These are phyloP conservation scores for Dacryopinax primogenitus DNA, from an alignment of 768 basidiomycete species.

Conservation along the genomic window DNA sequence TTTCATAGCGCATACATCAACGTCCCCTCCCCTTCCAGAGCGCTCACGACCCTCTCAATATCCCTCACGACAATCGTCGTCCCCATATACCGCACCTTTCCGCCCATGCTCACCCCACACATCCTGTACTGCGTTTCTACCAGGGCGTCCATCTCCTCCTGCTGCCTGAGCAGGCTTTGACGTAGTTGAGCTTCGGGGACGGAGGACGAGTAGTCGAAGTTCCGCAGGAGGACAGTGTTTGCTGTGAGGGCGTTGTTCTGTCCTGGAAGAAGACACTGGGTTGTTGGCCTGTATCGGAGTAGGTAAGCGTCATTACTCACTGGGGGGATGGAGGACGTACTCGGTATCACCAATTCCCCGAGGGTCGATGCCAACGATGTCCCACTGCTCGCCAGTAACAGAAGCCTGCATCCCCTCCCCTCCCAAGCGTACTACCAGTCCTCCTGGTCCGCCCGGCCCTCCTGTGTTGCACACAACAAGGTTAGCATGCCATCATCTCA, in stretches of 20 bases:
- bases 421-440: too few relatives aligned
- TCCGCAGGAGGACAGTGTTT: constrained; percentile 11
- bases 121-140: constrained; percentile 12
- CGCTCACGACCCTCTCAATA: not conserved
- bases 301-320: not conserved
- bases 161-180: constrained; percentile 8
- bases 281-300: not conserved
- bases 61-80: constrained; percentile 10
- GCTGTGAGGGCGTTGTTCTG: constrained; percentile 5
- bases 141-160: constrained; percentile 6
- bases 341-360: constrained; percentile 16
- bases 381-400: too few relatives aligned
- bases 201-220: constrained; percentile 11
- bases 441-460: too few relatives aligned
- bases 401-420: too few relatives aligned
- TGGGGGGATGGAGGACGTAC: not conserved
- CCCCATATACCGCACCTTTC: constrained; percentile 18
- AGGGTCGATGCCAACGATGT: too few relatives aligned
- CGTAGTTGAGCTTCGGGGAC: constrained; percentile 9
- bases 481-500: not conserved
- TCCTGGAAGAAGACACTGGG: constrained; percentile 11
- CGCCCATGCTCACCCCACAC: constrained; percentile 13
- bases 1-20: constrained; percentile 10
- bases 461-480: too few relatives aligned
- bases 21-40: not conserved